Evolutionary conservation across 2,329 filamentous ascomycete species (phyloP), one percentile per base, ranked within the genome.

Genomic region (Incumbomyces lentus): DNA sequence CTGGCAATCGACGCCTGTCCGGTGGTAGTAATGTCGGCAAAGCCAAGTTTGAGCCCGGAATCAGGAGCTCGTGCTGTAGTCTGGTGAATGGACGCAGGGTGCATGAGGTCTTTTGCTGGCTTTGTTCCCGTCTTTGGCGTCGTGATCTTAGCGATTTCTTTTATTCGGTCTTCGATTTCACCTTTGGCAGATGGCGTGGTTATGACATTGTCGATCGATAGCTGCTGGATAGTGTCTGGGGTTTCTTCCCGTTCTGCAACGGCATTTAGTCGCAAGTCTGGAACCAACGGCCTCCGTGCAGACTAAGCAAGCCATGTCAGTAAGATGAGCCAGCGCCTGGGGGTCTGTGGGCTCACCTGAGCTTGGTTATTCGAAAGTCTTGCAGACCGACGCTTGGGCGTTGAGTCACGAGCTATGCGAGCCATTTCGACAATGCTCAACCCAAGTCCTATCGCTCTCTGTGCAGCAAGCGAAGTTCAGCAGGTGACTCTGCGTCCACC

Each of bases 101-200:
- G 89, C 89, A 95, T 95, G 63, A 95, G 88, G 49, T 81, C 79
- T 53, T 75, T 74, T 40, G 82, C 71, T 18, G 86, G 84, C 67
- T 84, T 83, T 55, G 83, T 69, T 74, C 3, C 79, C 33, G 78
- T 77, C 34, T 72, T 73, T 4, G 87, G 87, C 1, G 84, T 72
- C 46, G 82, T 60, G 46, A 68, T 55, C 31, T 40, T 45, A 16
- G 57, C 63, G 55, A 41, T 68, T 61, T 42, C 57, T 55, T 37
- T 58, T 59, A 48, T 57, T 51, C 7, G 66, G 61, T 19, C 66
- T 16, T 56, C 49, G 16, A 50, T 59, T 1, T 59, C 61, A 44
- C 59, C 62, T n/a, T 60, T 51, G 18, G 61, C 60, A 14, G 52
- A 43, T 18, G 59, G 58, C 12, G 62, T 56, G 6, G 60, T 56